A percentile compares a stretch with the other conserved stretches of the same genome.
phyloP scores from a whole-genome alignment of 331 rosid species.

The Rosa hybrid region DNA sequence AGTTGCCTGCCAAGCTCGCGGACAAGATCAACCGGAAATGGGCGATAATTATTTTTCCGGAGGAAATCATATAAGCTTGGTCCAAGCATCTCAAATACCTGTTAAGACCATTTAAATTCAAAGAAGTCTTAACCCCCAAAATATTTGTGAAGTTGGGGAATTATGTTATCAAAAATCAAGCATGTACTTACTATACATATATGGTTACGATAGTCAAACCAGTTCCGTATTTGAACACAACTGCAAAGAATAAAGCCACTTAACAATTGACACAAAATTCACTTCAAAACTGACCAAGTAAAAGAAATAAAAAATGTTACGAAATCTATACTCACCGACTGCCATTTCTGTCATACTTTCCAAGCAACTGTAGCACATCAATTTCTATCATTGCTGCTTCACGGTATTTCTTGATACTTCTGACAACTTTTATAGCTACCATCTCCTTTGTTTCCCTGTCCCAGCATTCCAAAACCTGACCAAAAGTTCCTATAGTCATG shows the following conservation, averaged over 20 bases:
- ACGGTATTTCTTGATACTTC: slow-evolving; percentile 82
- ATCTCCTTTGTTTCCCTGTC: slow-evolving; percentile 90
- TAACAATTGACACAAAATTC: slow-evolving; percentile 51
- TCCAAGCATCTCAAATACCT: slow-evolving; percentile 99
- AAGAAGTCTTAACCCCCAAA: slow-evolving; percentile 62
- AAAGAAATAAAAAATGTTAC: neutral
- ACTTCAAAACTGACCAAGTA: slow-evolving; percentile 26
- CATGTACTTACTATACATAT: slow-evolving; percentile 98
- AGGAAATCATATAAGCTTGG: slow-evolving; percentile 99
- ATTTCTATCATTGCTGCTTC: slow-evolving; percentile 97
- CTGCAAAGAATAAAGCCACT: slow-evolving; percentile 92
- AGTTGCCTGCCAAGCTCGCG: slow-evolving; percentile 99
- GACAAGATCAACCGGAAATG: slow-evolving; percentile 99
- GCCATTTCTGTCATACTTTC: slow-evolving; percentile 83
- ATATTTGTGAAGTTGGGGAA: slow-evolving; percentile 64
- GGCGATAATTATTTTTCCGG: slow-evolving; percentile 97
- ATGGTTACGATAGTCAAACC: slow-evolving; percentile 99
- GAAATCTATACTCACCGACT: slow-evolving; percentile 59
- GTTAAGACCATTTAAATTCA: slow-evolving; percentile 88
- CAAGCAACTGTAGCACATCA: slow-evolving; percentile 90
- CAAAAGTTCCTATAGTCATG: slow-evolving; percentile 56
- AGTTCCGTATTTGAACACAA: slow-evolving; percentile 99
- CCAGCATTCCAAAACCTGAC: slow-evolving; percentile 98
- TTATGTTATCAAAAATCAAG: slow-evolving; percentile 64
- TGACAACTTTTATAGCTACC: slow-evolving; percentile 94